A percentile compares a stretch with the other conserved stretches of the same genome.
These are phyloP conservation scores for Argentina anserina DNA, from an alignment of 306 rosid genomes.

Conservation along the genomic window DNA sequence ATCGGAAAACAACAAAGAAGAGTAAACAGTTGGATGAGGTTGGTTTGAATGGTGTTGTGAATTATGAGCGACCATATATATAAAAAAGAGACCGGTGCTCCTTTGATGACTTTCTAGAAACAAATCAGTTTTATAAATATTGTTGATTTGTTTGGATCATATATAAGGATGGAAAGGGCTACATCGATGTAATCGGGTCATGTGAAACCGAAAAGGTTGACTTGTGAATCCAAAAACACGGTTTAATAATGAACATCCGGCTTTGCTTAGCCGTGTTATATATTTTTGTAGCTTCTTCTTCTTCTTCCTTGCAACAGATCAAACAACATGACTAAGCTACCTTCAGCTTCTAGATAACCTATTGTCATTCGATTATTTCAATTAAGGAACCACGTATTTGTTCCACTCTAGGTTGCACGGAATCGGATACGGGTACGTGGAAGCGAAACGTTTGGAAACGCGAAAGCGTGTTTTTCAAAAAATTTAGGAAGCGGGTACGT, in stretches of 20 bases:
- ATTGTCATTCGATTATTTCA: neutral
- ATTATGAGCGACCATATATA: neutral
- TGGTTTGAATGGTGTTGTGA: neutral
- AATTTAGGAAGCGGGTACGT: no score
- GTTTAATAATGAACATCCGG: neutral
- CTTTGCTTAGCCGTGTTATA: slow-evolving; percentile 37
- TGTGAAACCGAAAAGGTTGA: slow-evolving; percentile 18
- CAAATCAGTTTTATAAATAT: neutral
- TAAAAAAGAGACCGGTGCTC: neutral
- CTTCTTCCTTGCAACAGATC: neutral
- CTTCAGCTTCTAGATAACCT: slow-evolving; percentile 2
- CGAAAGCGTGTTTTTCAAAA: no score
- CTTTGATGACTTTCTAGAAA: neutral
- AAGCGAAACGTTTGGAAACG: no score
- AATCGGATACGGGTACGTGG: no score
- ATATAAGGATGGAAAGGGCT: neutral
- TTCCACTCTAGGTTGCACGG: no score
- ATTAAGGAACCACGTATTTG: neutral
- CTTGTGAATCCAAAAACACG: slow-evolving; percentile 10
- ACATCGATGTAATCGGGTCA: neutral
- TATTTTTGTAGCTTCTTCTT: neutral
- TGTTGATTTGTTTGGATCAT: neutral
- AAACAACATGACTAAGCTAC: neutral
- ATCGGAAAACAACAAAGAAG: neutral
- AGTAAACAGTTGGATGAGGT: neutral